Conservation (phyloP, 371 early-diverging fungal genomes). For the Rhizopus arrhizus region DNA sequence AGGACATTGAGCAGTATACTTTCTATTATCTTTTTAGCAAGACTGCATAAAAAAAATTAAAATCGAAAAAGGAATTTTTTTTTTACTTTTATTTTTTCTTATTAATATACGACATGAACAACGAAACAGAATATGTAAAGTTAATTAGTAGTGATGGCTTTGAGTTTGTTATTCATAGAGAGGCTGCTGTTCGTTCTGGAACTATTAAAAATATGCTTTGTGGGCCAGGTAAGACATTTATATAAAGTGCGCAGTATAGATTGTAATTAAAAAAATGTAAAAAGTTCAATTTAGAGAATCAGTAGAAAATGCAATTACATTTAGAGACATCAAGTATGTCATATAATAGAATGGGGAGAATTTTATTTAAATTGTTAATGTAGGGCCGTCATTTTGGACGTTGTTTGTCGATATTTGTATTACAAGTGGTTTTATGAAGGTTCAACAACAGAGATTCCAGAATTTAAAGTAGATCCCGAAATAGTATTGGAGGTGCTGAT, state of each 20-base stretch:
- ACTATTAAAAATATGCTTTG: constrained; percentile 93
- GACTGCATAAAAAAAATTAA: constrained; percentile 21
- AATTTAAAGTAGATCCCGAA: constrained; percentile 88
- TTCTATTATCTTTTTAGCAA: constrained; percentile 15
- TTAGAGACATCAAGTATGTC: constrained; percentile 87
- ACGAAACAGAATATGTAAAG: constrained; percentile 64
- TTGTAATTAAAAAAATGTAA: neutral
- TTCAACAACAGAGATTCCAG: constrained; percentile 79
- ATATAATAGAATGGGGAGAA: neutral
- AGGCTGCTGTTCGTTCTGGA: constrained; percentile 88
- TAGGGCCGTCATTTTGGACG: constrained; percentile 89
- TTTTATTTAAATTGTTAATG: neutral
- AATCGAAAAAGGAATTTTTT: neutral
- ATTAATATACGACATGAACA: constrained; percentile 15
- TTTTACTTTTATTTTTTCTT: constrained; percentile 2
- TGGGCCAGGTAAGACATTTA: constrained; percentile 62
- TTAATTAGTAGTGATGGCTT: constrained; percentile 89
- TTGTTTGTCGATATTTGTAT: constrained; percentile 90
- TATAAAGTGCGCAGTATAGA: neutral
- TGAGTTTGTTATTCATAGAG: constrained; percentile 84
- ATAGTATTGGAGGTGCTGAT: constrained; percentile 89
- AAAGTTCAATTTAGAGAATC: constrained; percentile 91
- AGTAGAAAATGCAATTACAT: constrained; percentile 79
- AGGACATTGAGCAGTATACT: too few species aligned
- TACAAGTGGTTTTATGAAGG: constrained; percentile 74